Percentiles rank a stretch among this genome's conserved stretches.
phyloP scores from a whole-genome alignment of 192 early-diverging fungal species.

The Gaertneriomyces semiglobifer region DNA sequence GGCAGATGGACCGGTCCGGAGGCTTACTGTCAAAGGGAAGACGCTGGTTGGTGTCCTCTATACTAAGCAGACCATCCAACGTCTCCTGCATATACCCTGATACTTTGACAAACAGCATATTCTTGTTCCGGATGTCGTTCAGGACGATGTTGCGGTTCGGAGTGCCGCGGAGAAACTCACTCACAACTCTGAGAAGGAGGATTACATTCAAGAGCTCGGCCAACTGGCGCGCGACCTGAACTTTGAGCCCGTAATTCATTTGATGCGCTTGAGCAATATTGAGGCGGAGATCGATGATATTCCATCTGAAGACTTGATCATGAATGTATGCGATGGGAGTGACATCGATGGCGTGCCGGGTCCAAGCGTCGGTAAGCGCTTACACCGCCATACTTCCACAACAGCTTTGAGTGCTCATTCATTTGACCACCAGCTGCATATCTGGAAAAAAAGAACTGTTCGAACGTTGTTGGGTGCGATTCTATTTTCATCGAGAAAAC shows the following conservation, averaged over 20 bases:
- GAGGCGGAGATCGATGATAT: constrained; percentile 22
- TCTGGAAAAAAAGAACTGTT: constrained; percentile 30
- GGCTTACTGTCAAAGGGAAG: constrained; percentile 25
- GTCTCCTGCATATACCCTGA: not conserved
- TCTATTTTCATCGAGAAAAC: constrained; percentile 44
- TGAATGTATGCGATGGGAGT: constrained; percentile 41
- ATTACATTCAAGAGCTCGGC: constrained; percentile 32
- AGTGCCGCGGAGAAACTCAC: constrained; percentile 31
- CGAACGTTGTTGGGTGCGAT: constrained; percentile 41
- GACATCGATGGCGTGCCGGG: constrained; percentile 42
- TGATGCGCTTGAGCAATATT: constrained; percentile 20
- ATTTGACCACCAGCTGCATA: constrained; percentile 22
- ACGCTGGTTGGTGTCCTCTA: constrained; percentile 18
- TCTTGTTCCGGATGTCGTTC: constrained; percentile 33
- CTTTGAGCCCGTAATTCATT: constrained; percentile 33
- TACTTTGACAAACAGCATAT: constrained; percentile 27
- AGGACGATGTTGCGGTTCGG: constrained; percentile 27
- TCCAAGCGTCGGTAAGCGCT: constrained; percentile 32
- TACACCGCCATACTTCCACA: not conserved
- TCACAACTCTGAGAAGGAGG: constrained; percentile 37
- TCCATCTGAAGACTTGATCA: constrained; percentile 28
- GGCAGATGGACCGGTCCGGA: constrained; percentile 24
- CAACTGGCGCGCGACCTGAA: constrained; percentile 25
- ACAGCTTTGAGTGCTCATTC: too few relatives aligned
- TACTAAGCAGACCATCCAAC: not conserved